Evolutionary conservation across 179 eudicot genomes (phyloP).

Genomic region (Corrigiola litoralis): DNA sequence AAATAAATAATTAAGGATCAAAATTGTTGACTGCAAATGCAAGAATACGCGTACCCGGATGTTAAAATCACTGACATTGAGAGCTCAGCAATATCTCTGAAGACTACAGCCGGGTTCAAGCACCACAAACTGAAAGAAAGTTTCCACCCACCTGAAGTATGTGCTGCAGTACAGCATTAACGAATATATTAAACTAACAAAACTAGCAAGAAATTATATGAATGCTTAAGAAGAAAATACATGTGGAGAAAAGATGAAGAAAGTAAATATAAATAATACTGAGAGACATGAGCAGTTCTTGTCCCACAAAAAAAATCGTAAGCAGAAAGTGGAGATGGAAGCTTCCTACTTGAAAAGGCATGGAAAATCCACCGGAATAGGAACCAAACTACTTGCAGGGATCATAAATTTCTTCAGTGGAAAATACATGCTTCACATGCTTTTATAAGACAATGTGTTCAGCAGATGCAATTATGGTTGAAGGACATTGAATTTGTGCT

Average conservation of each 20-base stretch:
- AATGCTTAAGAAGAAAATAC: neutral
- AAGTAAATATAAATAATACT: neutral
- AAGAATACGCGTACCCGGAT: slow-evolving; percentile 64
- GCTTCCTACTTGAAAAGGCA: slow-evolving; percentile 5
- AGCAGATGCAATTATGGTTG: too few species aligned
- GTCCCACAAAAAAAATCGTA: neutral
- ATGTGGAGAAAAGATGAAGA: neutral
- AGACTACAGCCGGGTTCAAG: slow-evolving; percentile 91
- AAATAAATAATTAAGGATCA: neutral
- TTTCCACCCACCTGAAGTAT: slow-evolving; percentile 52
- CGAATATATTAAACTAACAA: neutral
- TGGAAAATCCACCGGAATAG: neutral
- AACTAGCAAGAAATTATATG: neutral
- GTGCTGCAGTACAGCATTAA: slow-evolving; percentile 31
- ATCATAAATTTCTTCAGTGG: neutral
- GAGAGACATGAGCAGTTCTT: neutral
- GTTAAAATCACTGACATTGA: slow-evolving; percentile 85
- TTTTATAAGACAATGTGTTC: neutral
- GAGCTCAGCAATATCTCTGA: slow-evolving; percentile 62
- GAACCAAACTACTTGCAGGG: neutral
- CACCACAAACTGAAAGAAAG: slow-evolving; percentile 80
- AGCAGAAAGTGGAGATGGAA: neutral
- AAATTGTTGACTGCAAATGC: neutral
- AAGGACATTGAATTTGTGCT: neutral
- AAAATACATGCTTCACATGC: slow-evolving; percentile 8